Evolutionary conservation across 192 early-diverging fungal species (phyloP).

Genomic region (Backusella parvicylindrica): DNA sequence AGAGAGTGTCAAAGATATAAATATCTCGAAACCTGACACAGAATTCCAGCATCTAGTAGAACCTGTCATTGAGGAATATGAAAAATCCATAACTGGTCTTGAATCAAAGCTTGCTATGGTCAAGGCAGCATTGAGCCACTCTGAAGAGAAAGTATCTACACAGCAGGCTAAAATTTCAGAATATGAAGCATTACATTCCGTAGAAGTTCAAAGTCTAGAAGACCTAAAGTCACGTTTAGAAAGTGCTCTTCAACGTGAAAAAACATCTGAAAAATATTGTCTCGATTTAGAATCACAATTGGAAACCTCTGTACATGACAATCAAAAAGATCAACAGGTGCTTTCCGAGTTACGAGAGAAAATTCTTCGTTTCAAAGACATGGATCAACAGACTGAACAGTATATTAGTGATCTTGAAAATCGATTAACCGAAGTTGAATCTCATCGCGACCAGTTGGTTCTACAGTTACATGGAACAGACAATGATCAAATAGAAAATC

Average conservation of each 20-base stretch:
- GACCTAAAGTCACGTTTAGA: slow-evolving; percentile 37
- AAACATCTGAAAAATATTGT: slow-evolving; percentile 44
- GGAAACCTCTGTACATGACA: slow-evolving; percentile 19
- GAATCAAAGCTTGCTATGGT: slow-evolving; percentile 57
- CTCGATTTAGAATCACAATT: slow-evolving; percentile 33
- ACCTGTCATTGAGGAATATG: slow-evolving; percentile 71
- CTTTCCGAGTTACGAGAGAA: slow-evolving; percentile 33
- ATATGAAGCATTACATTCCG: slow-evolving; percentile 36
- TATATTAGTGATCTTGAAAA: slow-evolving; percentile 40
- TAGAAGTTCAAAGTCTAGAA: slow-evolving; percentile 37
- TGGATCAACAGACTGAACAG: slow-evolving; percentile 33
- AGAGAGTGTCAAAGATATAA: not conserved
- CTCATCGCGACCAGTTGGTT: slow-evolving; percentile 2
- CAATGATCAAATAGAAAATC: not conserved
- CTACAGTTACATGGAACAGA: not conserved
- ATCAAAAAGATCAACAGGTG: slow-evolving; percentile 25
- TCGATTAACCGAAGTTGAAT: slow-evolving; percentile 8
- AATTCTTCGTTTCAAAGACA: slow-evolving; percentile 51
- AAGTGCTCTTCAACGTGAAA: slow-evolving; percentile 37
- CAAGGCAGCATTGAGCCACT: slow-evolving; percentile 51
- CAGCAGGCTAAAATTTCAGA: slow-evolving; percentile 53
- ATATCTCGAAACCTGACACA: not conserved
- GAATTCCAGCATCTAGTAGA: slow-evolving; percentile 52
- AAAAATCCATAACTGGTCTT: slow-evolving; percentile 58
- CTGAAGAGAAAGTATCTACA: slow-evolving; percentile 49